A percentile compares a stretch with the other conserved stretches of the same genome.
Conservation (phyloP, 345 rosid genomes). For the Salix brachista region DNA sequence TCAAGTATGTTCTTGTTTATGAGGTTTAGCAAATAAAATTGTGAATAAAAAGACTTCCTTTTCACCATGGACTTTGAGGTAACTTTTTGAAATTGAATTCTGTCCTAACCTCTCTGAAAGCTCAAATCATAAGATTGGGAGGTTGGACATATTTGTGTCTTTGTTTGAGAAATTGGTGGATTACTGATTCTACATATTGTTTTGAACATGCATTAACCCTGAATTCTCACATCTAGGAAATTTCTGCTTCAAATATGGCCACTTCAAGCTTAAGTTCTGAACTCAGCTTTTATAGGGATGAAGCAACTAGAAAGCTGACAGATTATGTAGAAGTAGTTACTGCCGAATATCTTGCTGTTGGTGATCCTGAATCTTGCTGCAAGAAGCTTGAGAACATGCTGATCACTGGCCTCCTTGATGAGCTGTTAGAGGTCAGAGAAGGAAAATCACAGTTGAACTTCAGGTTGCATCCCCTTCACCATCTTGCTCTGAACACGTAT, state of each 20-base stretch:
- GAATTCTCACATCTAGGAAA: slow-evolving; percentile 39
- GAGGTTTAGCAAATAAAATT: neutral
- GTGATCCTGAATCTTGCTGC: slow-evolving; percentile 57
- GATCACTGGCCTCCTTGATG: slow-evolving; percentile 32
- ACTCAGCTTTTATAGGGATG: slow-evolving; percentile 25
- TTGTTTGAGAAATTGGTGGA: neutral
- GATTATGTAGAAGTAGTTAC: slow-evolving; percentile 48
- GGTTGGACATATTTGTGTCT: neutral
- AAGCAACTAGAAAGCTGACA: slow-evolving; percentile 33
- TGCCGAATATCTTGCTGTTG: slow-evolving; percentile 45
- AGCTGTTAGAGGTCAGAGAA: slow-evolving; percentile 12
- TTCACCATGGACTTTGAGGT: neutral
- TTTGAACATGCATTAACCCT: slow-evolving; percentile 4
- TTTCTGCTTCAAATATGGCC: slow-evolving; percentile 25
- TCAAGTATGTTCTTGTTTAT: no score
- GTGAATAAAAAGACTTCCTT: neutral
- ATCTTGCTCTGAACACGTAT: slow-evolving; percentile 54
- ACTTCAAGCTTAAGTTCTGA: slow-evolving; percentile 18
- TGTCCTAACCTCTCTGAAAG: neutral
- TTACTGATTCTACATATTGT: neutral
- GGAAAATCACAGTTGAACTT: slow-evolving; percentile 23
- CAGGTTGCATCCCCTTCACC: slow-evolving; percentile 57
- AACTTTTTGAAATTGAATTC: neutral
- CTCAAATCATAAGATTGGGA: neutral
- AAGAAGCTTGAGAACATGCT: slow-evolving; percentile 57